Evolutionary conservation across 1,139 yeast genomes (phyloP).

Genomic region (Wickerhamiella pararugosa): DNA sequence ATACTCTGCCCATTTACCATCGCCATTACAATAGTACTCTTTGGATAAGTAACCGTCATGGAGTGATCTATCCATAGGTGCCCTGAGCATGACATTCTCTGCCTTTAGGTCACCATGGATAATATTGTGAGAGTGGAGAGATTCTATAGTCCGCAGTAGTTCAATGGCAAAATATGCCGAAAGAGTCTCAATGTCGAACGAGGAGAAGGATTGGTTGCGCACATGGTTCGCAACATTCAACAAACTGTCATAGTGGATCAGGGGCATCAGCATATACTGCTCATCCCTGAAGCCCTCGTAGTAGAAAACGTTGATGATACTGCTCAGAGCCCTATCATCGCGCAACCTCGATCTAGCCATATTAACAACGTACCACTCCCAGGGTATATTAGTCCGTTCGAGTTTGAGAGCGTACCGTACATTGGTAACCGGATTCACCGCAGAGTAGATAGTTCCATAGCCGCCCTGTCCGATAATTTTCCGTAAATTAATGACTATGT

Average conservation of each 20-base stretch:
- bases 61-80: conserved; percentile 21
- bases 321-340: conserved; percentile 21
- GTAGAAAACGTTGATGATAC: conserved; percentile 39
- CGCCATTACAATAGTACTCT: conserved; percentile 21
- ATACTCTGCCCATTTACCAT: conserved; percentile 36
- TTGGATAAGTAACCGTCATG: conserved; percentile 2
- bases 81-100: conserved; percentile 70
- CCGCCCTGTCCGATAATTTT: conserved; percentile 68
- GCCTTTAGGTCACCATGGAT: conserved; percentile 81
- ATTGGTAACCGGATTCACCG: conserved; percentile 46
- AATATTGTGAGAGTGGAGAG: conserved; percentile 47
- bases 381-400: conserved; percentile 52
- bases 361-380: conserved; percentile 69
- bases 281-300: conserved; percentile 53
- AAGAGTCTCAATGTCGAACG: conserved; percentile 32
- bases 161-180: conserved; percentile 52
- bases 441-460: conserved; percentile 61
- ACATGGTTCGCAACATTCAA: conserved; percentile 47
- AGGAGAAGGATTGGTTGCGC: conserved; percentile 10
- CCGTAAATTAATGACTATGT: conserved; percentile 24
- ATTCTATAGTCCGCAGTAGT: conserved; percentile 43
- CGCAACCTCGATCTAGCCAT: conserved; percentile 29
- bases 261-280: conserved; percentile 57
- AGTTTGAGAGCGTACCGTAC: conserved; percentile 49
- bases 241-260: conserved; percentile 58